Percentiles rank a stretch among this genome's conserved stretches.
phyloP scores from a whole-genome alignment of 2,329 filamentous ascomycete species.

The Pestalotiopsis sp. region DNA sequence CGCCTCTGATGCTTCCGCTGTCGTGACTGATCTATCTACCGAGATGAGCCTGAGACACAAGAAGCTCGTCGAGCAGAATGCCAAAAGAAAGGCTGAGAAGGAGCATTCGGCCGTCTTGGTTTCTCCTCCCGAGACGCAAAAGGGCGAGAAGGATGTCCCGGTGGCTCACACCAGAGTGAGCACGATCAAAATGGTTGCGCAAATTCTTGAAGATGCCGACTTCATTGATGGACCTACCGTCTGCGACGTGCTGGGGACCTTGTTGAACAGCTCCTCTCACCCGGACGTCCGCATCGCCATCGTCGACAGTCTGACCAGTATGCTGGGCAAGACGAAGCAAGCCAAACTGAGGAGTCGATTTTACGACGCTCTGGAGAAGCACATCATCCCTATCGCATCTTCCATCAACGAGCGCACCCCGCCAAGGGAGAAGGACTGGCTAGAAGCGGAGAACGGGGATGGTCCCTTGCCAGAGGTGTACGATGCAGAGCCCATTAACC shows the following conservation, averaged over 20 bases:
- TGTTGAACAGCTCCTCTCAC: conserved; percentile 34
- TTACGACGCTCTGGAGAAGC: conserved; percentile 27
- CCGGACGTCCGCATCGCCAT: conserved; percentile 35
- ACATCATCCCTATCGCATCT: conserved; percentile 31
- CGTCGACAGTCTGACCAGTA: conserved; percentile 29
- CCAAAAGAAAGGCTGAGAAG: background rate
- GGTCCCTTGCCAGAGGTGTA: conserved; percentile 18
- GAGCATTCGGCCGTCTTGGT: conserved; percentile 12
- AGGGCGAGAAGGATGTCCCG: background rate
- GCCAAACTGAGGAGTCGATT: conserved; percentile 23
- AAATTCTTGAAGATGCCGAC: conserved; percentile 31
- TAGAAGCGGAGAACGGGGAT: conserved; percentile 12
- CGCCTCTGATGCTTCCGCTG: conserved; percentile 23
- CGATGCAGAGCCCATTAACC: conserved; percentile 9
- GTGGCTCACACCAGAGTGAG: conserved; percentile 34
- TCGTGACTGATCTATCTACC: conserved; percentile 30
- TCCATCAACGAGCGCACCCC: conserved; percentile 33
- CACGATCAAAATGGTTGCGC: conserved; percentile 40
- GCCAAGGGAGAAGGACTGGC: conserved; percentile 32
- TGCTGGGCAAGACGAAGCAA: conserved; percentile 19
- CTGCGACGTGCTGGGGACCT: conserved; percentile 29
- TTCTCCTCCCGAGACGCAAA: background rate
- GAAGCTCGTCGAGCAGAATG: conserved; percentile 14
- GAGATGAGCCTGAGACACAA: conserved; percentile 32
- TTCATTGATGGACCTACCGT: conserved; percentile 28